Evolutionary conservation across 2,329 filamentous ascomycete genomes (phyloP).

Genomic region (Boeremia exigua): DNA sequence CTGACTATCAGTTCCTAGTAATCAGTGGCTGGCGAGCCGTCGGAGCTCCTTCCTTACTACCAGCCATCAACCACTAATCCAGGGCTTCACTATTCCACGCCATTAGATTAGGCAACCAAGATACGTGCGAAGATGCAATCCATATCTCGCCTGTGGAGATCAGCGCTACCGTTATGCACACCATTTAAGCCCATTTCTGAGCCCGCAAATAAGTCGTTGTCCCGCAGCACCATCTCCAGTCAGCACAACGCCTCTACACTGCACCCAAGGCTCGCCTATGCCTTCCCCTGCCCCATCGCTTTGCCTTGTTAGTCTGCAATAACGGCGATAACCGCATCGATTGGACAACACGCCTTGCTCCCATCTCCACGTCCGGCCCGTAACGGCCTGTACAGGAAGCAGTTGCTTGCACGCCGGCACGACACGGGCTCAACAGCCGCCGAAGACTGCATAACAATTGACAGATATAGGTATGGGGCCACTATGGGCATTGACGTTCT

Average conservation of each 20-base stretch:
- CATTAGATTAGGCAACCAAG: constrained; percentile 2
- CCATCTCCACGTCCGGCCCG: constrained; percentile 10
- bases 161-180: constrained; percentile 20
- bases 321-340: constrained; percentile 4
- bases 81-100: neutral
- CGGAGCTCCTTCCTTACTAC: neutral
- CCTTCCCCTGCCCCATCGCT: constrained; percentile 20
- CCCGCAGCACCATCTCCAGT: constrained; percentile 26
- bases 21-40: neutral
- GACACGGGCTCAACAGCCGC: constrained; percentile 26
- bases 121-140: constrained; percentile 1
- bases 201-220: constrained; percentile 25
- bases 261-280: constrained; percentile 27
- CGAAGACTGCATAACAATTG: constrained; percentile 19
- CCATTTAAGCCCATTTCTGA: constrained; percentile 23
- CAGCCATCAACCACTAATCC: neutral
- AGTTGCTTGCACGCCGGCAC: constrained; percentile 24
- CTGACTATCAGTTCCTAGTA: neutral
- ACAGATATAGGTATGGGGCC: constrained; percentile 18
- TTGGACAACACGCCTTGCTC: constrained; percentile 10
- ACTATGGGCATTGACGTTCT: constrained; percentile 13
- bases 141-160: constrained; percentile 19
- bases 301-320: constrained; percentile 22
- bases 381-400: constrained; percentile 16
- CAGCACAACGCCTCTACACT: constrained; percentile 21